Evolutionary conservation across 352 stramenopile genomes (phyloP).

Genomic region (Pythium aphanidermatum): DNA sequence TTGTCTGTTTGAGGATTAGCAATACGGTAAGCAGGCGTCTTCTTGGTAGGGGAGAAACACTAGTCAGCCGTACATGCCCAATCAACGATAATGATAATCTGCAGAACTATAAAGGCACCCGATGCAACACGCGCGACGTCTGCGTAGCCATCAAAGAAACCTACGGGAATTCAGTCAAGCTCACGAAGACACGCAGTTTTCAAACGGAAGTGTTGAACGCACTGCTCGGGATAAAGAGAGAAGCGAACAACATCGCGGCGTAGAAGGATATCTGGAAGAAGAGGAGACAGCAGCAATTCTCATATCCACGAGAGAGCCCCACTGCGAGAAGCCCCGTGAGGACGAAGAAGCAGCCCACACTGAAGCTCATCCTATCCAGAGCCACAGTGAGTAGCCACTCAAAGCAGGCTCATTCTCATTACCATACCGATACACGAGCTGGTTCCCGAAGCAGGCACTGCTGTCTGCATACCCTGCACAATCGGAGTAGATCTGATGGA

Average conservation of each 20-base stretch:
- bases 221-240: conserved; percentile 70
- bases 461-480: conserved; percentile 30
- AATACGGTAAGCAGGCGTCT: background rate
- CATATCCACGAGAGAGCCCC: conserved; percentile 33
- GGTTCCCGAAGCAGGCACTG: conserved; percentile 58
- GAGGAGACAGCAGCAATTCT: conserved; percentile 59
- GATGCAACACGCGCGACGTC: conserved; percentile 54
- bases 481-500: conserved; percentile 33
- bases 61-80: conserved; percentile 61
- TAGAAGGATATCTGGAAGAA: conserved; percentile 66
- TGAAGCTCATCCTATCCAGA: conserved; percentile 74
- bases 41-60: too few relatives aligned
- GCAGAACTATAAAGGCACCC: conserved; percentile 60
- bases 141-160: conserved; percentile 62
- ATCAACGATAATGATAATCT: conserved; percentile 81
- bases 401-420: background rate
- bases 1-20: conserved; percentile 31
- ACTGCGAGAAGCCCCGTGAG: conserved; percentile 50
- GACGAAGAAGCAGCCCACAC: conserved; percentile 57
- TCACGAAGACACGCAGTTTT: too few relatives aligned
- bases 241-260: conserved; percentile 33
- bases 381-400: background rate
- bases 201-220: too few relatives aligned
- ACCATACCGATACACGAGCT: conserved; percentile 55
- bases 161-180: too few relatives aligned